A percentile compares a stretch with the other conserved stretches of the same genome.
phyloP scores from a whole-genome alignment of 2,329 filamentous ascomycete genomes.

The Botrytis fragariae region DNA sequence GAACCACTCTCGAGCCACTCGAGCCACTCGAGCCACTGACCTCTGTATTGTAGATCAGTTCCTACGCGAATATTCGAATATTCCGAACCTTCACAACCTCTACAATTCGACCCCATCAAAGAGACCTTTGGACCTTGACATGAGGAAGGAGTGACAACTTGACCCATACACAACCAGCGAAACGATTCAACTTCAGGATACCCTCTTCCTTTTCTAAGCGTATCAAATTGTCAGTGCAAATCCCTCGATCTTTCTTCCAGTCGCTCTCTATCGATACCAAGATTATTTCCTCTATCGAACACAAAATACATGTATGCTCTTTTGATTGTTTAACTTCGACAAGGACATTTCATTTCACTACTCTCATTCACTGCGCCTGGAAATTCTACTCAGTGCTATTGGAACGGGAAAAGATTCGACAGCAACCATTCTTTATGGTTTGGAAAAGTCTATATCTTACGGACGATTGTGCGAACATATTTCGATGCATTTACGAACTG shows the following conservation, averaged over 20 bases:
- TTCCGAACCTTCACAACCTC: neutral
- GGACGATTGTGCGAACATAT: neutral
- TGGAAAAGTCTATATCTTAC: neutral
- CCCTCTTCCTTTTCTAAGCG: neutral
- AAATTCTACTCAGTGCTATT: neutral
- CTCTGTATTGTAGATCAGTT: conserved; percentile 1
- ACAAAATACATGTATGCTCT: neutral
- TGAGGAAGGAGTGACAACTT: neutral
- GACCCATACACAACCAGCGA: neutral
- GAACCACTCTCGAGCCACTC: neutral
- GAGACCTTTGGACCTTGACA: neutral
- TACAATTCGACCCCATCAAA: neutral
- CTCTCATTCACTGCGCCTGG: neutral
- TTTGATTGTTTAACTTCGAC: neutral
- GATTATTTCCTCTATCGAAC: neutral
- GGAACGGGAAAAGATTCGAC: neutral
- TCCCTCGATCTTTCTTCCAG: neutral
- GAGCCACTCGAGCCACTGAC: neutral
- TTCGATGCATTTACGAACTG: conserved; percentile 1
- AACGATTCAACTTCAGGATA: neutral
- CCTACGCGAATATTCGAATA: conserved; percentile 1
- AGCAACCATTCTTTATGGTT: neutral
- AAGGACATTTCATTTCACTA: neutral
- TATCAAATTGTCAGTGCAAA: neutral
- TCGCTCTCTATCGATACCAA: neutral